A percentile compares a stretch with the other conserved stretches of the same genome.
Conservation (phyloP, 345 rosid genomes). For the Carallia brachiata region DNA sequence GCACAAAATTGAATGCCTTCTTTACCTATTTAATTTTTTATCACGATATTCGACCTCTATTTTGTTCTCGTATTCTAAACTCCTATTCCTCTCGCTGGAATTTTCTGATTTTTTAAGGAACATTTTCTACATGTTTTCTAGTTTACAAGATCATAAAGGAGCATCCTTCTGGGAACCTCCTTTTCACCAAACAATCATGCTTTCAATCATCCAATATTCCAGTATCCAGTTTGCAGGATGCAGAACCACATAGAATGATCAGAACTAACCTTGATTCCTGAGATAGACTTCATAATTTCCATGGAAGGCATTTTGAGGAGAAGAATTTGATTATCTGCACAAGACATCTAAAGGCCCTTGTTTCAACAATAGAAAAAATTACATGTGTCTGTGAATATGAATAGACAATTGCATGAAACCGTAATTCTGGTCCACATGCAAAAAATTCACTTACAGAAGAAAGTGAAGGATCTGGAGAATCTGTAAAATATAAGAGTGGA, state of each 20-base stretch:
- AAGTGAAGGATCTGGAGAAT: slow-evolving; percentile 80
- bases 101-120: too few species aligned
- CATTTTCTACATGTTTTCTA: too few species aligned
- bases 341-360: slow-evolving; percentile 59
- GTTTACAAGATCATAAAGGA: too few species aligned
- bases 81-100: too few species aligned
- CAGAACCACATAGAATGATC: neutral
- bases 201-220: neutral
- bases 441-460: slow-evolving; percentile 62
- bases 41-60: too few species aligned
- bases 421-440: neutral
- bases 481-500: slow-evolving; percentile 66
- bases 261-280: slow-evolving; percentile 84
- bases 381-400: neutral
- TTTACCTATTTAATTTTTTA: too few species aligned
- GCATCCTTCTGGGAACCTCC: neutral
- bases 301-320: slow-evolving; percentile 82
- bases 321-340: slow-evolving; percentile 97
- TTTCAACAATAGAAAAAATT: slow-evolving; percentile 25
- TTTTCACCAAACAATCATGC: slow-evolving; percentile 11
- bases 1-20: too few species aligned
- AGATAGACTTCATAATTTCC: slow-evolving; percentile 77
- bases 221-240: neutral
- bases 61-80: too few species aligned
- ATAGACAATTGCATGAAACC: neutral